phyloP scores from a whole-genome alignment of 768 basidiomycete species.

The Pleurotus citrinopileatus region DNA sequence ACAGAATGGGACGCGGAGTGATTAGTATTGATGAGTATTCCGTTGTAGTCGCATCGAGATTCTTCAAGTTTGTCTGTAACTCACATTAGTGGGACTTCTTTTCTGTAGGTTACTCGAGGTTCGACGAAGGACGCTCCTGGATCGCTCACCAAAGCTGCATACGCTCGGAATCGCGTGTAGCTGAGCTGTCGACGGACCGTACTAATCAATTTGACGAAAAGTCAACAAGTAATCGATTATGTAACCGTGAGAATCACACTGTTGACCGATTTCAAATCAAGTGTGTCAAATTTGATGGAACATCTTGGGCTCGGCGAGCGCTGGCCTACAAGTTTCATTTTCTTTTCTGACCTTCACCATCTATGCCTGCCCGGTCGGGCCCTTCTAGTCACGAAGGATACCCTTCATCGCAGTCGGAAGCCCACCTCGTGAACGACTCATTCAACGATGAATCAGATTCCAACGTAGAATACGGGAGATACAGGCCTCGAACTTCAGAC shows the following conservation, averaged over 20 bases:
- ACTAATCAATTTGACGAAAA: too few species aligned
- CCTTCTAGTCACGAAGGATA: conserved; percentile 62
- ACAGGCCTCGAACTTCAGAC: conserved; percentile 71
- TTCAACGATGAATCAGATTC: conserved; percentile 35
- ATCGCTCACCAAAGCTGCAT: too few species aligned
- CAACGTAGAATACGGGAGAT: conserved; percentile 53
- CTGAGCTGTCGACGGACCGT: too few species aligned
- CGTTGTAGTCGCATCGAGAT: too few species aligned
- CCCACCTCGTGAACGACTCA: conserved; percentile 61
- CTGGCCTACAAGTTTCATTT: neutral
- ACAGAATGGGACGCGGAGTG: too few species aligned
- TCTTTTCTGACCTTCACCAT: conserved; percentile 13
- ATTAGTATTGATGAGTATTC: too few species aligned
- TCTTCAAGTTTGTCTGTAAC: too few species aligned
- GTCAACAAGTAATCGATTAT: too few species aligned
- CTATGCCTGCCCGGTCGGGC: conserved; percentile 56
- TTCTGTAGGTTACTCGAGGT: too few species aligned
- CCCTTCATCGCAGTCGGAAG: conserved; percentile 55
- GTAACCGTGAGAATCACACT: neutral
- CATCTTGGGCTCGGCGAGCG: neutral
- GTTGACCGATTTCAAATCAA: neutral
- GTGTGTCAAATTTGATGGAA: neutral
- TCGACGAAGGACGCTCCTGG: too few species aligned
- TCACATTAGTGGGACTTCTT: too few species aligned
- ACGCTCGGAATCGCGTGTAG: too few species aligned